Percentiles rank a stretch among this genome's conserved stretches.
phyloP scores from a whole-genome alignment of 148 eudicot genomes.

The Spergularia marina region DNA sequence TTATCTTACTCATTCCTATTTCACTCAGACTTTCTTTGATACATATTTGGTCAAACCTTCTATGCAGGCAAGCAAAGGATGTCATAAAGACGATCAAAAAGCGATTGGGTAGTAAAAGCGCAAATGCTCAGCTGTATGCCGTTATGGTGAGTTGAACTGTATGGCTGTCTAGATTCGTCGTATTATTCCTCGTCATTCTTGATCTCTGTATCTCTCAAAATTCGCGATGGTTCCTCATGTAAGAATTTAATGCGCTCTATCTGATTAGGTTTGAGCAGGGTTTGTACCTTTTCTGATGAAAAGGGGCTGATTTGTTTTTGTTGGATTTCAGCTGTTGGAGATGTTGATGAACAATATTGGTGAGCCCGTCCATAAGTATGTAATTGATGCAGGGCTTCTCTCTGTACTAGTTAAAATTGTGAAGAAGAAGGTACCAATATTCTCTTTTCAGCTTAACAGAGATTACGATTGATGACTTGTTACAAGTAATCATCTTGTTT shows the following conservation, averaged over 20 bases:
- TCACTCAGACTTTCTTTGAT: background rate
- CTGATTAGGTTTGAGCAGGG: background rate
- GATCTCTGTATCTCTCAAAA: background rate
- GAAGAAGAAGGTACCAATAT: slow-evolving; percentile 72
- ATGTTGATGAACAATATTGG: slow-evolving; percentile 96
- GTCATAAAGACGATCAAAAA: slow-evolving; percentile 87
- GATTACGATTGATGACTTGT: background rate
- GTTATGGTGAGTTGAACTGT: slow-evolving; percentile 63
- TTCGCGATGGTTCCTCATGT: background rate
- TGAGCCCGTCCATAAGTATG: slow-evolving; percentile 85
- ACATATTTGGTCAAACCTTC: slow-evolving; percentile 4
- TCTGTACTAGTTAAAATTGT: slow-evolving; percentile 80
- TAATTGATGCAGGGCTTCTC: slow-evolving; percentile 78
- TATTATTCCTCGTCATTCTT: background rate
- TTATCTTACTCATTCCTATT: too few species aligned
- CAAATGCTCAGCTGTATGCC: slow-evolving; percentile 74
- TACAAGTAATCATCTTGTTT: slow-evolving; percentile 13
- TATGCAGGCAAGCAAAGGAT: slow-evolving; percentile 81
- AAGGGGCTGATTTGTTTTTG: slow-evolving; percentile 5
- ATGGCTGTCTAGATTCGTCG: background rate
- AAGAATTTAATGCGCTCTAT: background rate
- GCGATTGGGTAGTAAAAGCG: slow-evolving; percentile 73
- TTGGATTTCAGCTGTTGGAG: slow-evolving; percentile 65
- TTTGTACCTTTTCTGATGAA: background rate
- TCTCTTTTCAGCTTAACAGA: background rate